Evolutionary conservation across 495 filamentous ascomycete species (phyloP), one percentile per base, ranked within the genome.

Genomic region (Aspergillus cavernicola): DNA sequence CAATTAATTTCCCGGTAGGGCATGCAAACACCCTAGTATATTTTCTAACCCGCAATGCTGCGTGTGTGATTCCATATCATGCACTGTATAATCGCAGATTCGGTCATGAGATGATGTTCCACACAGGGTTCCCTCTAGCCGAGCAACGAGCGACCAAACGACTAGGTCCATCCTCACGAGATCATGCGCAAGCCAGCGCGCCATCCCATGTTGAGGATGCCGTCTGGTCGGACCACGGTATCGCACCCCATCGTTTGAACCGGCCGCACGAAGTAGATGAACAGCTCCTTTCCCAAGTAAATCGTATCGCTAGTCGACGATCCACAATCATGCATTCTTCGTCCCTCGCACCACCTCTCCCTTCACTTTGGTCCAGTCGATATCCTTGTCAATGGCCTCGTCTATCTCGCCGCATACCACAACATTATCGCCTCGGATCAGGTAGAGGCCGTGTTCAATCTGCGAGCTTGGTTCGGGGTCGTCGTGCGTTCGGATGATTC

Each of bases 351-450:
- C 86, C 33, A 87, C 86, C 47, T 85, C 83, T 5, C 92, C 93
- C 66, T 85, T 85, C 16, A 98, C 95, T 67, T 90, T 83, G 16
- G 77, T 71, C 93, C 93, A 98, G 69, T 96, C 85, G 57, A 98
- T 97, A 50, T 85, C 88, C 4, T 68, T 75, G 69, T 97, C 93
- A 38, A 96, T 75, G 55, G 87, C 79, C 66, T 95, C 92, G 68
- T 97, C 89, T 13, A 98, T 84, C 39, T 93, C 77, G 6, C 93
- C 93, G 36, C 90, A 89, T 13, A 93, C 70, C n/a, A 87, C 90
- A 44, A 98, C 93, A 66, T 91, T 96, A 60, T 97, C 95, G 15
- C 93, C 93, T 55, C 95, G 84, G 47, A 98, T 87, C 38, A 98
- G 70, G 63, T 98, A 97, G 12, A 97, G 72, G 0, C 93, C 93